Evolutionary conservation across 306 rosid species (phyloP).

Genomic region (Rosa persica): DNA sequence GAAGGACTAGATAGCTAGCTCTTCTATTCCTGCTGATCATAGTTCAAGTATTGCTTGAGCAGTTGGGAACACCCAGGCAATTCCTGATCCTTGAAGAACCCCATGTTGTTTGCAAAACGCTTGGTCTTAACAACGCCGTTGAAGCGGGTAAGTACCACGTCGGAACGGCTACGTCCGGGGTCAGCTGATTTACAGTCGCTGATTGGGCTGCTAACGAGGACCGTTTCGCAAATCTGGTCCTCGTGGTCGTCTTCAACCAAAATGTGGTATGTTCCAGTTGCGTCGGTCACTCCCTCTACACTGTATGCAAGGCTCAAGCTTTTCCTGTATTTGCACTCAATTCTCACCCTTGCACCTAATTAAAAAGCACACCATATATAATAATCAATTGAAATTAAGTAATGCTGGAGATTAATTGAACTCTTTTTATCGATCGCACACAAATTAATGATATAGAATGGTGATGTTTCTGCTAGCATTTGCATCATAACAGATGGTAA

Average conservation of each 20-base stretch:
- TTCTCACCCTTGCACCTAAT: constrained; percentile 62
- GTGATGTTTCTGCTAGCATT: too few species aligned
- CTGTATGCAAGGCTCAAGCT: constrained; percentile 33
- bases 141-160: constrained; percentile 48
- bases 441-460: too few species aligned
- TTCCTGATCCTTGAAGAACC: constrained; percentile 49
- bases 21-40: constrained; percentile 23
- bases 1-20: background rate
- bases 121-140: constrained; percentile 47
- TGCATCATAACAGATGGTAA: too few species aligned
- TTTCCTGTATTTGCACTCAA: constrained; percentile 51
- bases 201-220: constrained; percentile 52
- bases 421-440: too few species aligned
- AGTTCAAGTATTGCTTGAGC: constrained; percentile 41
- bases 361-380: background rate
- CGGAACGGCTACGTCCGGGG: constrained; percentile 49
- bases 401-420: background rate
- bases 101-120: constrained; percentile 62
- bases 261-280: constrained; percentile 45
- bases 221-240: constrained; percentile 49
- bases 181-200: constrained; percentile 40
- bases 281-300: constrained; percentile 45
- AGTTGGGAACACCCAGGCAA: constrained; percentile 41
- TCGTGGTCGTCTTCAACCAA: constrained; percentile 47
- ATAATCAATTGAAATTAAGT: background rate